phyloP scores from a whole-genome alignment of 1,139 yeast genomes.

The Dujonia santamariae region DNA sequence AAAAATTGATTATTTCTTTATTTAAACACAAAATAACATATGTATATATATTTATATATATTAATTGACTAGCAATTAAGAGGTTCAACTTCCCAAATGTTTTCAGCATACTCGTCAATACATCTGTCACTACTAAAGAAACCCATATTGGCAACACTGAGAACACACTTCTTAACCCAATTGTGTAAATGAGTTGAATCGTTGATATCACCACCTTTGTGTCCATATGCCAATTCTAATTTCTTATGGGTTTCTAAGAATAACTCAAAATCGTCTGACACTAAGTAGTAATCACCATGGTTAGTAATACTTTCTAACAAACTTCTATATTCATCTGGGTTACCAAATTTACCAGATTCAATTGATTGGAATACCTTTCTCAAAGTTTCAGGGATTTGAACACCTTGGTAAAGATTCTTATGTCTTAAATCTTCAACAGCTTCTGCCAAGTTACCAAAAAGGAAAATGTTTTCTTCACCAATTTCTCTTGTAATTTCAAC shows the following conservation, averaged over 20 bases:
- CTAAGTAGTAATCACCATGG: conserved; percentile 85
- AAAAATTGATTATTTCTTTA: too few relatives aligned
- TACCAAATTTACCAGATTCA: conserved; percentile 70
- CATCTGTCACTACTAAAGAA: conserved; percentile 91
- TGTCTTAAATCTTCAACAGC: conserved; percentile 84
- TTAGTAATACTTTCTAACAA: conserved; percentile 65
- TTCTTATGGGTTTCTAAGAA: conserved; percentile 77
- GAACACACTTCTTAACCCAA: conserved; percentile 77
- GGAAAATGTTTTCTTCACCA: conserved; percentile 88
- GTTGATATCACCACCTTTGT: conserved; percentile 38
- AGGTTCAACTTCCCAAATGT: conserved; percentile 91
- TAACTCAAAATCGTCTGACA: conserved; percentile 83
- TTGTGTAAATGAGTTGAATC: conserved; percentile 54
- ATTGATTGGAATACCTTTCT: conserved; percentile 64
- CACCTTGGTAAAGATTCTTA: conserved; percentile 61
- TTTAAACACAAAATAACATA: too few relatives aligned
- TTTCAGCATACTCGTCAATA: conserved; percentile 88
- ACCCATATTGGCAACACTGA: conserved; percentile 89
- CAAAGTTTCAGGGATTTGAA: conserved; percentile 54
- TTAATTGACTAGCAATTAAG: conserved; percentile 29
- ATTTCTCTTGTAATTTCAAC: conserved; percentile 92
- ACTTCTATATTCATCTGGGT: conserved; percentile 62
- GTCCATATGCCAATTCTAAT: conserved; percentile 69
- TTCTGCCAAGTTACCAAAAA: conserved; percentile 88
- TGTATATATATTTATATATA: too few relatives aligned